Evolutionary conservation across 2,329 filamentous ascomycete species (phyloP).

Genomic region (Malbranchea cinnamomea): DNA sequence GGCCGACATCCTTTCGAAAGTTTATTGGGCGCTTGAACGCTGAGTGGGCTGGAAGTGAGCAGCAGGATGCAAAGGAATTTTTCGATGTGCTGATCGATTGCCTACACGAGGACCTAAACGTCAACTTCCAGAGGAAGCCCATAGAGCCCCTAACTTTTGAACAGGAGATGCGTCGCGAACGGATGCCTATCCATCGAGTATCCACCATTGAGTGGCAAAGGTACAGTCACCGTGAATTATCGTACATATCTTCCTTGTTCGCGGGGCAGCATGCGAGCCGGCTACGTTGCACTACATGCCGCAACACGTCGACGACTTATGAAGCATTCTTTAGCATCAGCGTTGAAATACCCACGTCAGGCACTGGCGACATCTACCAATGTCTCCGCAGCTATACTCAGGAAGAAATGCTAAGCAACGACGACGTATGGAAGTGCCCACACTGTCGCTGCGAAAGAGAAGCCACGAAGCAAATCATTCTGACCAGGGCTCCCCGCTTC

Average conservation of each 20-base stretch:
- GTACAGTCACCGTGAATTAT: conserved; percentile 54
- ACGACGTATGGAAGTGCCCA: conserved; percentile 58
- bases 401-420: conserved; percentile 51
- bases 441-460: conserved; percentile 53
- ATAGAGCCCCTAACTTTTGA: conserved; percentile 42
- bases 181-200: conserved; percentile 47
- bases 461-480: conserved; percentile 54
- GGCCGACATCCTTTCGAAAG: conserved; percentile 47
- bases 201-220: conserved; percentile 59
- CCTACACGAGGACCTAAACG: conserved; percentile 75
- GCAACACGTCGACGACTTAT: conserved; percentile 49
- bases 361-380: conserved; percentile 46
- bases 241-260: conserved; percentile 68
- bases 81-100: conserved; percentile 68
- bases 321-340: conserved; percentile 58
- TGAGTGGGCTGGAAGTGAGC: conserved; percentile 56
- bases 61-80: conserved; percentile 89
- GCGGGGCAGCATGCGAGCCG: conserved; percentile 53
- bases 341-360: conserved; percentile 51
- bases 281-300: conserved; percentile 46
- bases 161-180: conserved; percentile 47
- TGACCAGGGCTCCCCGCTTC: conserved; percentile 65
- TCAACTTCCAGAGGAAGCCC: conserved; percentile 43
- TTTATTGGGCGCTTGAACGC: conserved; percentile 50
- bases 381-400: conserved; percentile 56